These are phyloP conservation scores for Metarhizium humberi DNA, from an alignment of 2,329 filamentous ascomycete species.

Conservation along the genomic window DNA sequence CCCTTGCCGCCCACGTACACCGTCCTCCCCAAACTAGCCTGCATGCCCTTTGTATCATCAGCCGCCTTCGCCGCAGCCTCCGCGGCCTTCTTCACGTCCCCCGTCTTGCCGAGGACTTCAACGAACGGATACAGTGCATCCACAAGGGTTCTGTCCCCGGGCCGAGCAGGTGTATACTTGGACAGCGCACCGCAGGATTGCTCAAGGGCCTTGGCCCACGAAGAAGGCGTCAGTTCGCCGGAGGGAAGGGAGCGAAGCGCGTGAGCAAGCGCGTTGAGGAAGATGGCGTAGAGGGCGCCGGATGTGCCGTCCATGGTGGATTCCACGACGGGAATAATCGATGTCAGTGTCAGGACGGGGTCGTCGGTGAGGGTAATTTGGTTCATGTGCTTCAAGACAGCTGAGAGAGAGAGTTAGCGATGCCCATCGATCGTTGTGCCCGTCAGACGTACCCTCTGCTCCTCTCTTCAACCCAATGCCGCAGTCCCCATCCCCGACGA, in stretches of 20 bases:
- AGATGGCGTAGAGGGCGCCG: slow-evolving; percentile 64
- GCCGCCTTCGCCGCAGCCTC: slow-evolving; percentile 66
- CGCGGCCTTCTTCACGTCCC: slow-evolving; percentile 63
- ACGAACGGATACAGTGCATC: slow-evolving; percentile 89
- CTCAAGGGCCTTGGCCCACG: slow-evolving; percentile 58
- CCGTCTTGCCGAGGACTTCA: slow-evolving; percentile 54
- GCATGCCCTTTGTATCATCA: slow-evolving; percentile 83
- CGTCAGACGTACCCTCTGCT: slow-evolving; percentile 53
- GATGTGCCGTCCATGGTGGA: slow-evolving; percentile 53
- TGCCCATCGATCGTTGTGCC: neutral
- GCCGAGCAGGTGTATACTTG: slow-evolving; percentile 81
- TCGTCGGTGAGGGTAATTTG: slow-evolving; percentile 38
- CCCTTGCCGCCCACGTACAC: slow-evolving; percentile 36
- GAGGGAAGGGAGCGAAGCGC: slow-evolving; percentile 37
- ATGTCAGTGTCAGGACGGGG: slow-evolving; percentile 40
- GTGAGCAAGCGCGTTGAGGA: slow-evolving; percentile 75
- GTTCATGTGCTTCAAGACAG: slow-evolving; percentile 41
- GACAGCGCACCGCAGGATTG: slow-evolving; percentile 62
- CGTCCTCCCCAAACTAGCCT: slow-evolving; percentile 65
- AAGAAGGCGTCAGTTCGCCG: slow-evolving; percentile 28
- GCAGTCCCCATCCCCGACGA: slow-evolving; percentile 86
- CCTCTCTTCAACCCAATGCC: slow-evolving; percentile 79
- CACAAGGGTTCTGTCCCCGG: slow-evolving; percentile 82
- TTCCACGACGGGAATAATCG: slow-evolving; percentile 46
- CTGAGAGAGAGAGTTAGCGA: slow-evolving; percentile 19